Conservation (phyloP, 1,139 yeast genomes). For the Candida frijolesensis region DNA sequence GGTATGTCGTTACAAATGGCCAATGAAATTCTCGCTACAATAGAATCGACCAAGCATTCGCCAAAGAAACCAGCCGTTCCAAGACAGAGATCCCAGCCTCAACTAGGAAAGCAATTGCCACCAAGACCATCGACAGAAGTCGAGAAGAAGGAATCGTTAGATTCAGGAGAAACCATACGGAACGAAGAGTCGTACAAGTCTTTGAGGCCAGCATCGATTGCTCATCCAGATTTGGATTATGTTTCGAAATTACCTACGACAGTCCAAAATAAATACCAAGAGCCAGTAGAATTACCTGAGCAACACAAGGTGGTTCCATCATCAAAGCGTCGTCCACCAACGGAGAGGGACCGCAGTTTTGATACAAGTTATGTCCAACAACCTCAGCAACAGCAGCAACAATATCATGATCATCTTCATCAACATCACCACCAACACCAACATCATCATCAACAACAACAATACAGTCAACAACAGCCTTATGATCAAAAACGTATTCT, state of each 20-base stretch:
- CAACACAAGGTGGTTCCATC: slow-evolving; percentile 17
- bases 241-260: slow-evolving; percentile 38
- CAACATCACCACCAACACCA: slow-evolving; percentile 2
- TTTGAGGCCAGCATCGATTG: slow-evolving; percentile 6
- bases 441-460: slow-evolving; percentile 8
- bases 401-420: slow-evolving; percentile 5
- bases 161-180: slow-evolving; percentile 16
- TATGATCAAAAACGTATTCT: slow-evolving; percentile 8
- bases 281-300: slow-evolving; percentile 35
- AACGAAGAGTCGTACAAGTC: slow-evolving; percentile 6
- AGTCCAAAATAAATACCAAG: slow-evolving; percentile 34
- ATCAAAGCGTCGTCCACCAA: slow-evolving; percentile 10
- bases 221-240: slow-evolving; percentile 12
- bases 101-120: slow-evolving; percentile 15
- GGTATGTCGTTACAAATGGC: slow-evolving; percentile 99
- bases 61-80: slow-evolving; percentile 13
- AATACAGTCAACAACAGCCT: slow-evolving; percentile 11
- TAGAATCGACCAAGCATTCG: slow-evolving; percentile 60
- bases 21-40: slow-evolving; percentile 80
- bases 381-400: slow-evolving; percentile 14
- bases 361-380: slow-evolving; percentile 10
- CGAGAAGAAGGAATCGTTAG: slow-evolving; percentile 10
- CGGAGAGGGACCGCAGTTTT: slow-evolving; percentile 7
- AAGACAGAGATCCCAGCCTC: slow-evolving; percentile 18
- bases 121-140: slow-evolving; percentile 11